These are phyloP conservation scores for Cubamyces sp. DNA, from an alignment of 768 basidiomycete species.

Conservation along the genomic window DNA sequence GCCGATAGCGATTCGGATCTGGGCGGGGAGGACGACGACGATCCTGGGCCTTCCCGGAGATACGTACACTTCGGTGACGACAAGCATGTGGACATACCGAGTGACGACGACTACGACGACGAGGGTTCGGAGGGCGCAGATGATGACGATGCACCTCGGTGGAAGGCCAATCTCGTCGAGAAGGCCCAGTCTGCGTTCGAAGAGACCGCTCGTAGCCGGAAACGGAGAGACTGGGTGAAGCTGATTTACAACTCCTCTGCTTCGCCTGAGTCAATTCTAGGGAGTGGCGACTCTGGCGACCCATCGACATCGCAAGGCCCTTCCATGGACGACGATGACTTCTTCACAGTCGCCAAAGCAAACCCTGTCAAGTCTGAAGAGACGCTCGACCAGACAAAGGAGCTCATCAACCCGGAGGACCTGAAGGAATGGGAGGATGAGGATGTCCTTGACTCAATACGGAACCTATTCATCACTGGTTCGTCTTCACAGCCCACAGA, in stretches of 20 bases:
- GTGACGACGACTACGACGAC: constrained; percentile 49
- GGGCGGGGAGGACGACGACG: constrained; percentile 47
- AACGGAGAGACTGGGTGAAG: constrained; percentile 77
- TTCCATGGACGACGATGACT: constrained; percentile 64
- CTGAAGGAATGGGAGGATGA: constrained; percentile 85
- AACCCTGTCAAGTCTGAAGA: constrained; percentile 46
- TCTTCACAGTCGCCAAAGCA: constrained; percentile 65
- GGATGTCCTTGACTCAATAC: constrained; percentile 82
- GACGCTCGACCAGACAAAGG: constrained; percentile 73
- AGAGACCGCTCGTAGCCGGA: constrained; percentile 40
- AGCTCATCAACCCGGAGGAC: constrained; percentile 48
- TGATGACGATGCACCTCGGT: constrained; percentile 57
- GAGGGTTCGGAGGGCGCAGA: constrained; percentile 37
- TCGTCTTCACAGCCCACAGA: constrained; percentile 38
- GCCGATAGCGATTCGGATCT: constrained; percentile 82
- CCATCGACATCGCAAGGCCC: constrained; percentile 25
- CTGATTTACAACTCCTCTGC: constrained; percentile 79
- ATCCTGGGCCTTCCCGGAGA: constrained; percentile 23
- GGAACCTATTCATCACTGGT: constrained; percentile 90
- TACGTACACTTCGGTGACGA: constrained; percentile 53
- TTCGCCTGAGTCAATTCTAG: constrained; percentile 66
- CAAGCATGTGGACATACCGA: constrained; percentile 51
- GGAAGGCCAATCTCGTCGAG: constrained; percentile 71
- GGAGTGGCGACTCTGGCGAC: constrained; percentile 8
- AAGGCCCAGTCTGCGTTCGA: constrained; percentile 52